These are phyloP conservation scores for Plasmodium coatneyi DNA, from an alignment of 169 alveolate species.

Conservation along the genomic window DNA sequence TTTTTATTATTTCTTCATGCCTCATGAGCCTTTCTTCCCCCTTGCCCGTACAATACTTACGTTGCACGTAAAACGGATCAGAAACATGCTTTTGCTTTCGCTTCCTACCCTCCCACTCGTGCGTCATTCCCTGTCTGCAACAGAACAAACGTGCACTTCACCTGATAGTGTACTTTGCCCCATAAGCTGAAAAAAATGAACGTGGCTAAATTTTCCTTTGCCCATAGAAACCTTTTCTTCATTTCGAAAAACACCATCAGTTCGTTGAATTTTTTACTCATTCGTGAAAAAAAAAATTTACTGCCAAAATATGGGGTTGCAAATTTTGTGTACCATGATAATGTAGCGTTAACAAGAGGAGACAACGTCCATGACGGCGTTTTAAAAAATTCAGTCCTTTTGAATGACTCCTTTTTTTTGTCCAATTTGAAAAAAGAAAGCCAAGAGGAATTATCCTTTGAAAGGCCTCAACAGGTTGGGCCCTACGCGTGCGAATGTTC, in stretches of 20 bases:
- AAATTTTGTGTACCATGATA: slow-evolving; percentile 5
- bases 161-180: not conserved
- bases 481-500: not conserved
- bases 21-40: not conserved
- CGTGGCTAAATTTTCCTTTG: not conserved
- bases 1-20: not conserved
- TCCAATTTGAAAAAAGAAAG: slow-evolving; percentile 3
- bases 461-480: slow-evolving; percentile 10
- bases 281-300: slow-evolving; percentile 8
- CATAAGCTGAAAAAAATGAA: slow-evolving; percentile 11
- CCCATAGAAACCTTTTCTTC: slow-evolving; percentile 12
- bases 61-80: not conserved
- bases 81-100: not conserved
- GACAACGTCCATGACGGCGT: not conserved
- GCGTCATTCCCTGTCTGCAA: not conserved
- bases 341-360: not conserved
- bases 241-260: slow-evolving; percentile 12
- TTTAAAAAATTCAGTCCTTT: slow-evolving; percentile 13
- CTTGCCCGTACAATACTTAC: not conserved
- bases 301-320: slow-evolving; percentile 10
- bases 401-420: slow-evolving; percentile 24
- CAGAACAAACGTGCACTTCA: not conserved
- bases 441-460: not conserved
- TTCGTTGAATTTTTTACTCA: not conserved
- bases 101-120: too few species aligned